Evolutionary conservation across 1,284 basidiomycete species (phyloP), one percentile per base, ranked within the genome.

Genomic region (Cystobasidium slooffiae): DNA sequence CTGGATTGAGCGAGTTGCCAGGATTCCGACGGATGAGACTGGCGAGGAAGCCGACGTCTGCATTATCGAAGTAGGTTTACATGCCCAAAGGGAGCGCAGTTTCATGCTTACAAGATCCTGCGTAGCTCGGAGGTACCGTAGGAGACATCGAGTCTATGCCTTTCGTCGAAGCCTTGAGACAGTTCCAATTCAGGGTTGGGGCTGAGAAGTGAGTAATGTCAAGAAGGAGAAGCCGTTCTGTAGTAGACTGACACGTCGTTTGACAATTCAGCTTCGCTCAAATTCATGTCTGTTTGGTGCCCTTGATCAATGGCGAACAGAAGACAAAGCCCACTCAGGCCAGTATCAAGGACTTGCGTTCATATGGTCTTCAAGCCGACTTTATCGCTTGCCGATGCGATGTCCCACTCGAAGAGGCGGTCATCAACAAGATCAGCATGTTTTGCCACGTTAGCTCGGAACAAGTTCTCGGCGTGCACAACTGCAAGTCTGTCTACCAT

Each of bases 281-380:
- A 68, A 91, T 99, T 77, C 96, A 98, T 80, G 96, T 99, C 75
- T 95, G 93, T n/a, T 89, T 99, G 49, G 94, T 99, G 7, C 96
- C 96, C 18, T 92, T 97, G 79, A 93, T 99, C 85, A 93, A 97
- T 74, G 96, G 97, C 70, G 96, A 99, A 83, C 96, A 98, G 81
- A 99, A 99, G 85, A 99, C 96, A 8, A 99, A 99, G 83, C 96
- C 96, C 3, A 99, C 96, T 0, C 96, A 99, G 83, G 97, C 96
- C 18, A 96, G 94, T 52, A 91, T 99, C 20, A 91, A 97, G 78
- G 95, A 95, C 75, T 85, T 99, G 46, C 89, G 97, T 68, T 96
- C 97, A 14, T 87, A 98, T 10, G 96, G 96, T 79, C 85, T 99
- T 9, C 87, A 95, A 16, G 94, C 96, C 64, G 96, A 99, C 83